Percentiles rank a stretch among this genome's conserved stretches.
These are phyloP conservation scores for Dioscorea zingiberensis DNA, from an alignment of 106 monocot genomes.

Conservation along the genomic window DNA sequence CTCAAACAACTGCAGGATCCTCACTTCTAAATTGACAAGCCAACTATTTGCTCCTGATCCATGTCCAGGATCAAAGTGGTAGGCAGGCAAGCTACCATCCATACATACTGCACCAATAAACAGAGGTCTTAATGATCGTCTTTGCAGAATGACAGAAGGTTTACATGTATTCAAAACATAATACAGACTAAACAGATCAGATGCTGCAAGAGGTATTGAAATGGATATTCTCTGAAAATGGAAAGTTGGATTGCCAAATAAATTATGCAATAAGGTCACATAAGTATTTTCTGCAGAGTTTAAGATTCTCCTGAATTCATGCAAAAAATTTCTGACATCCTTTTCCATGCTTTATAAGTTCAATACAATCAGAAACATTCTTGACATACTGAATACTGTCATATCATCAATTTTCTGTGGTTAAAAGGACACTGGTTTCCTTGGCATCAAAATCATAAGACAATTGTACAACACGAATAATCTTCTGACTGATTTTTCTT, in stretches of 20 bases:
- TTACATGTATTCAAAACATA: background rate
- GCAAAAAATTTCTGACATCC: too few species aligned
- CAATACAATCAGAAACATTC: too few species aligned
- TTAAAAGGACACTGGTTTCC: too few species aligned
- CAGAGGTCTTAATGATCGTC: background rate
- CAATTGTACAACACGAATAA: background rate
- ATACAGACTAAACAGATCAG: background rate
- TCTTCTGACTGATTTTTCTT: too few species aligned
- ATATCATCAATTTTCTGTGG: too few species aligned
- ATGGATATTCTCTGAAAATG: too few species aligned
- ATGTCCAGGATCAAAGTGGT: conserved; percentile 66
- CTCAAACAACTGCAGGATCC: background rate
- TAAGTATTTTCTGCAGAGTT: too few species aligned
- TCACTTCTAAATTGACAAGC: conserved; percentile 75
- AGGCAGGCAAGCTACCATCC: conserved; percentile 74
- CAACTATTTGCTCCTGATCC: conserved; percentile 78
- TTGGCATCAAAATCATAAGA: background rate
- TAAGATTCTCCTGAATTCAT: conserved; percentile 29
- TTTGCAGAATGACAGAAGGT: background rate
- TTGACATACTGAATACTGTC: too few species aligned
- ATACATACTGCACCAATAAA: conserved; percentile 48
- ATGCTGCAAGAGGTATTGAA: too few species aligned
- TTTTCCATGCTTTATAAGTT: too few species aligned
- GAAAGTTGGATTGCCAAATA: background rate
- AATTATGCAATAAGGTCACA: background rate